phyloP scores from a whole-genome alignment of 305 asterid genomes.

The Plantago lanceolata region DNA sequence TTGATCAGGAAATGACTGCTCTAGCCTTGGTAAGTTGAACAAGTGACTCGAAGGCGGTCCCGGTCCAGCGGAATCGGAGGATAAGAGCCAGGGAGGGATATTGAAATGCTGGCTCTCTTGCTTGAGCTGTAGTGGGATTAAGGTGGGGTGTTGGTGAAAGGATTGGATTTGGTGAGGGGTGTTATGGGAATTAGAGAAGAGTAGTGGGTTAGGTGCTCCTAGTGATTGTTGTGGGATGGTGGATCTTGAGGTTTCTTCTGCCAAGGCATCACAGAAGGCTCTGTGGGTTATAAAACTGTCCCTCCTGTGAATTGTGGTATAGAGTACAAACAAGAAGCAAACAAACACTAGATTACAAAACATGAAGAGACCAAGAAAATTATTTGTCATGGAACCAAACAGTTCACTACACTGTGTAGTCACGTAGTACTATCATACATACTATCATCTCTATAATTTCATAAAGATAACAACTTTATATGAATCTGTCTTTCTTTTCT shows the following conservation, averaged over 20 bases:
- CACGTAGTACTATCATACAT: conserved; percentile 15
- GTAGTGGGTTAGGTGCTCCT: conserved; percentile 27
- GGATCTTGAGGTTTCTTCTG: conserved; percentile 62
- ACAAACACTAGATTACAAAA: conserved; percentile 41
- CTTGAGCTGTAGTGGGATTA: conserved; percentile 3
- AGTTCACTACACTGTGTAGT: conserved; percentile 18
- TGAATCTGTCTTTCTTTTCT: conserved; percentile 21
- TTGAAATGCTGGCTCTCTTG: conserved; percentile 21
- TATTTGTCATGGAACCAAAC: conserved; percentile 9
- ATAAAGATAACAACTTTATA: not conserved
- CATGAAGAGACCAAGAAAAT: conserved; percentile 18
- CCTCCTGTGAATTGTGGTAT: conserved; percentile 39
- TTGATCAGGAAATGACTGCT: conserved; percentile 24
- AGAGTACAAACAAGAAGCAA: conserved; percentile 24
- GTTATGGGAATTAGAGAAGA: conserved; percentile 27
- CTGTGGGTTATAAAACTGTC: conserved; percentile 89
- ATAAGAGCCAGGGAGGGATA: conserved; percentile 50
- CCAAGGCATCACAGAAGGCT: conserved; percentile 84
- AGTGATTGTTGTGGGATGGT: conserved; percentile 29
- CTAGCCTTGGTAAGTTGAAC: conserved; percentile 15
- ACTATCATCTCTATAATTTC: conserved; percentile 22
- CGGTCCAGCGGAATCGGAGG: conserved; percentile 13
- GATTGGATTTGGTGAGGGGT: conserved; percentile 33
- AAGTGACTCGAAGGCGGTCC: not conserved
- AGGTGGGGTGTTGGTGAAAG: not conserved